Base-by-base conservation (phyloP, 345 rosid genomes). In the Eucalyptus curtisii region DNA sequence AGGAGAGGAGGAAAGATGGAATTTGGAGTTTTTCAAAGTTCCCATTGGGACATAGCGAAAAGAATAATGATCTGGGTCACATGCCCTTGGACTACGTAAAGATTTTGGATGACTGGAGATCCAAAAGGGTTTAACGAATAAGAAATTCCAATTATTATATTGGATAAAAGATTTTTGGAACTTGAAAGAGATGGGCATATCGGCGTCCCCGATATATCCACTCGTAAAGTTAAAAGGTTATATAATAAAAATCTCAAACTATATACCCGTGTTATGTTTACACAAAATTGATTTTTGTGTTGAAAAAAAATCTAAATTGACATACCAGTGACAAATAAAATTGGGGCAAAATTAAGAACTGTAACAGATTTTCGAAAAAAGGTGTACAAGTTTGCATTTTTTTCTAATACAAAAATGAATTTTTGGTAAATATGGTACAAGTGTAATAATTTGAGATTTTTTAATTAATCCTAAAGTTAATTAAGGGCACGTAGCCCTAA, bases 401-500 rank as follows among this genome's bases (percentile, higher is more conserved):
- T 68, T 37, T 10, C 3, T 71, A 7, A 37, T 20, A 0, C 7
- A 3, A 13, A 61, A 61, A 7, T 61, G 30, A 64, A 3, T n/a
- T 64, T 13, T 3, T 7, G 16, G 10, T 4, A n/a, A 7, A n/a
- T 64, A 17, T 4, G 76, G 20, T 2, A n/a, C 5, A 1, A 0
- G 76, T 6, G 7, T 61, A 2, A 27, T 27, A 12, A 59, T 12
- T 27, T 27, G 31, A 61, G 31, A 11, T 12, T 64, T 64, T n/a
- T n/a, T n/a, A 14, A 64, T 4, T n/a, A 64, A n/a, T n/a, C 37
- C 37, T 64, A 64, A 15, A 64, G 5, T 64, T 4, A n/a, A n/a
- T 14, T 13, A 8, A n/a, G 40, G 37, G 31, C 37, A 7, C 19
- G 10, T 14, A n/a, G 10, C 20, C 5, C 40, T 27, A 0, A 64